phyloP scores from a whole-genome alignment of 2,329 filamentous ascomycete species.

The Hypoxylon sp. region DNA sequence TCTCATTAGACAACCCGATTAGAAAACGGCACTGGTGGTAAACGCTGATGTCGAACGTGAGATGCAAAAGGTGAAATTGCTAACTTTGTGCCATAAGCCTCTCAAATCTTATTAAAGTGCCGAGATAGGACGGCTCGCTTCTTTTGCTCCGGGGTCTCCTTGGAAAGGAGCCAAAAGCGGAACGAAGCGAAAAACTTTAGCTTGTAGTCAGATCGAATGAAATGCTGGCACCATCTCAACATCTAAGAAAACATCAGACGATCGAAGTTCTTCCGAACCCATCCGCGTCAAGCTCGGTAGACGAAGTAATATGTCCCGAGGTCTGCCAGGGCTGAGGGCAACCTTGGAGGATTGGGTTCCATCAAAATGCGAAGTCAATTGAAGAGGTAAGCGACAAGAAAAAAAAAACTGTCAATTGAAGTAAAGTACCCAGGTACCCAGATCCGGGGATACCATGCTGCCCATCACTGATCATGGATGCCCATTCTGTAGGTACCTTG shows the following conservation, averaged over 20 bases:
- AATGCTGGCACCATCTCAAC: constrained; percentile 22
- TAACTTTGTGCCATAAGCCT: constrained; percentile 29
- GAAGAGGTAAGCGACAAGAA: constrained; percentile 29
- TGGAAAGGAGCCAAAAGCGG: constrained; percentile 9
- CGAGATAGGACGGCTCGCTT: constrained; percentile 11
- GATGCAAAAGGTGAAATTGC: constrained; percentile 19
- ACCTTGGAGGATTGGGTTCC: constrained; percentile 31
- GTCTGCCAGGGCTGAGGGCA: constrained; percentile 34
- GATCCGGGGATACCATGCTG: constrained; percentile 46
- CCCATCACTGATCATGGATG: constrained; percentile 41
- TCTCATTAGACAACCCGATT: constrained; percentile 12
- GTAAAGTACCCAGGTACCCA: constrained; percentile 33
- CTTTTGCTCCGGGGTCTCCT: constrained; percentile 5
- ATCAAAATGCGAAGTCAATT: constrained; percentile 24
- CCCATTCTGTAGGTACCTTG: constrained; percentile 36
- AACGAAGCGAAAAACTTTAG: constrained; percentile 13
- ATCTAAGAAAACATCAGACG: constrained; percentile 18
- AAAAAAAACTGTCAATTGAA: constrained; percentile 23
- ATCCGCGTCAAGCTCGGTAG: constrained; percentile 28
- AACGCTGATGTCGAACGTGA: constrained; percentile 14
- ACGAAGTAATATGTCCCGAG: constrained; percentile 43
- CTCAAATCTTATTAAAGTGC: constrained; percentile 24
- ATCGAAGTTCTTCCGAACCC: constrained; percentile 20
- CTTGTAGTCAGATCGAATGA: constrained; percentile 24
- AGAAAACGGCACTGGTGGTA: constrained; percentile 8